These are phyloP conservation scores for Auxenochlorella pyrenoidosa DNA, from an alignment of 139 green algal genomes.

Conservation along the genomic window DNA sequence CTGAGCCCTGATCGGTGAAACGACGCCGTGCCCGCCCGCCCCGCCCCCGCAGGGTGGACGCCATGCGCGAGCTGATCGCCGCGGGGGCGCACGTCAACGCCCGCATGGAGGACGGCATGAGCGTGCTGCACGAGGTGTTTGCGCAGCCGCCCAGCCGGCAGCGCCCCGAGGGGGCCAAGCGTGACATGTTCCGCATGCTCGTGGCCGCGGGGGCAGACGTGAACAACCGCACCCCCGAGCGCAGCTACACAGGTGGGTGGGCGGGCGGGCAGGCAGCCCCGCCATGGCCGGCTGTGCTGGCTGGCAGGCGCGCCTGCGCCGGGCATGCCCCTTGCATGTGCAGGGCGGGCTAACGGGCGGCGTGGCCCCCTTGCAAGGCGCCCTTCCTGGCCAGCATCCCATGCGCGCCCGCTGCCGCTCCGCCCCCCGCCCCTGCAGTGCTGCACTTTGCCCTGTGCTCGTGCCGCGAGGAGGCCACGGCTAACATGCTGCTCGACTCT, in stretches of 20 bases:
- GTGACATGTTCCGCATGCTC: conserved; percentile 23
- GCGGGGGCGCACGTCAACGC: neutral
- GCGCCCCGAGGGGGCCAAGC: neutral
- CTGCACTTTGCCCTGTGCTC: conserved; percentile 25
- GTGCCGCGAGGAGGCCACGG: conserved; percentile 26
- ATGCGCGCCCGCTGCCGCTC: no score
- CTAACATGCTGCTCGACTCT: conserved; percentile 14
- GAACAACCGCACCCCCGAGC: neutral
- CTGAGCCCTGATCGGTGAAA: no score
- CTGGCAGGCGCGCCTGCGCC: no score
- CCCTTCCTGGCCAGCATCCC: no score
- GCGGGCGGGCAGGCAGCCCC: neutral
- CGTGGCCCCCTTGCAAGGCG: no score
- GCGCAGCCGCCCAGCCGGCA: conserved; percentile 5
- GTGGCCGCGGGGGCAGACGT: conserved; percentile 2
- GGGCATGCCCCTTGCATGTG: no score
- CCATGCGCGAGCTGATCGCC: conserved; percentile 14
- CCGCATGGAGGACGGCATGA: neutral
- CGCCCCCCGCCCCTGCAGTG: neutral
- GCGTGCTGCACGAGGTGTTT: conserved; percentile 10
- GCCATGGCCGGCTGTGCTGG: neutral
- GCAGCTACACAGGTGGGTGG: neutral
- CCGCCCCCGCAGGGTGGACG: neutral
- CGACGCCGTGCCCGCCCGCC: no score
- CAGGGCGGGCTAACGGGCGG: no score